These are phyloP conservation scores for Scleromitrula shiraiana DNA, from an alignment of 2,329 filamentous ascomycete species.

Conservation along the genomic window DNA sequence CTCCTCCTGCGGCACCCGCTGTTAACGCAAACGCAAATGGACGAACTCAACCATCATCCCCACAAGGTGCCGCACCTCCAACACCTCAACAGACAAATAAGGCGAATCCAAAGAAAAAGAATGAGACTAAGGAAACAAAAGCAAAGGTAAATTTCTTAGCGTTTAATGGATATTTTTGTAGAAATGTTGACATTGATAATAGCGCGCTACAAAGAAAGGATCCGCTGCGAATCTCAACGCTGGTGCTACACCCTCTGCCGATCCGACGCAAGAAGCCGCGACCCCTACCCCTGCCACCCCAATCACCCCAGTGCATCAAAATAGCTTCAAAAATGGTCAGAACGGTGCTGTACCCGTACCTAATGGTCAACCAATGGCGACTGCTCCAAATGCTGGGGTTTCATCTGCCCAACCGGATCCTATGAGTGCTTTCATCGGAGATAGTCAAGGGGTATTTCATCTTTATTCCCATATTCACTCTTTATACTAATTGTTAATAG, in stretches of 20 bases:
- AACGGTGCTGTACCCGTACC: slow-evolving; percentile 32
- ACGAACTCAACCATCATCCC: slow-evolving; percentile 52
- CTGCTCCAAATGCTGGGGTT: slow-evolving; percentile 35
- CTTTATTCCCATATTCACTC: neutral
- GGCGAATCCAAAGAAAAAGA: slow-evolving; percentile 73
- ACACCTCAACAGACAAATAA: slow-evolving; percentile 70
- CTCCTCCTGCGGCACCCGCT: slow-evolving; percentile 53
- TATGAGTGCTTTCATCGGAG: slow-evolving; percentile 41
- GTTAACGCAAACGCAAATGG: slow-evolving; percentile 42
- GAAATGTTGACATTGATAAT: slow-evolving; percentile 30
- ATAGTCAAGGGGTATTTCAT: slow-evolving; percentile 18
- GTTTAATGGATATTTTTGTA: slow-evolving; percentile 28
- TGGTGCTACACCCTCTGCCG: slow-evolving; percentile 50
- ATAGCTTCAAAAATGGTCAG: slow-evolving; percentile 36
- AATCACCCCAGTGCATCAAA: slow-evolving; percentile 49
- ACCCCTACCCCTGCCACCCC: slow-evolving; percentile 55
- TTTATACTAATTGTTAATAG: slow-evolving; percentile 10
- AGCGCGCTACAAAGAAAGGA: slow-evolving; percentile 48
- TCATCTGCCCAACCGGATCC: slow-evolving; percentile 40
- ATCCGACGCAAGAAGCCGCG: slow-evolving; percentile 48
- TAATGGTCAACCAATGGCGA: slow-evolving; percentile 34
- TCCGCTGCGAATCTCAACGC: slow-evolving; percentile 46
- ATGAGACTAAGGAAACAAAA: slow-evolving; percentile 73
- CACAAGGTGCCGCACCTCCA: slow-evolving; percentile 60
- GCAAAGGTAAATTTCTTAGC: slow-evolving; percentile 50